These are phyloP conservation scores for Ephemerocybe angulata DNA, from an alignment of 768 basidiomycete genomes.

Conservation along the genomic window DNA sequence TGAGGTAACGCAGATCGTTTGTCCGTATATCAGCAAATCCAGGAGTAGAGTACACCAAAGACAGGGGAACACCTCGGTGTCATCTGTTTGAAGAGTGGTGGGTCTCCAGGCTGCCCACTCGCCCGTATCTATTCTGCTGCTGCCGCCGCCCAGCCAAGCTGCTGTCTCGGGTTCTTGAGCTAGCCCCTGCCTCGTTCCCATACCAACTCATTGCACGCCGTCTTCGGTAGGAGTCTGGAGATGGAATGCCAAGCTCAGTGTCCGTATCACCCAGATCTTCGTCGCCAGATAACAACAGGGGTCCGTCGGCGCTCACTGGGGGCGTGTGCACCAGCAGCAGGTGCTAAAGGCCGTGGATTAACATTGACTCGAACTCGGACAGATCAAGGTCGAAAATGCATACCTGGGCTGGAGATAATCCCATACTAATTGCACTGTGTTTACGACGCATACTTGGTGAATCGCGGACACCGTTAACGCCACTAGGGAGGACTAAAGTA, in stretches of 20 bases:
- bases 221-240: constrained; percentile 29
- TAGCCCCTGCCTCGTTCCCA: constrained; percentile 29
- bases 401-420: constrained; percentile 74
- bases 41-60: background rate
- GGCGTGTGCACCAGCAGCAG: constrained; percentile 66
- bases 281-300: constrained; percentile 19
- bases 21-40: constrained; percentile 2
- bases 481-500: constrained; percentile 48
- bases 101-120: constrained; percentile 23
- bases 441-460: constrained; percentile 47
- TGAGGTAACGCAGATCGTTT: background rate
- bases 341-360: constrained; percentile 36
- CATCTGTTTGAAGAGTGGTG: constrained; percentile 7
- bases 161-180: constrained; percentile 21
- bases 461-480: constrained; percentile 30
- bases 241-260: constrained; percentile 32
- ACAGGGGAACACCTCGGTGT: background rate
- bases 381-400: constrained; percentile 6
- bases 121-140: constrained; percentile 15
- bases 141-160: constrained; percentile 20
- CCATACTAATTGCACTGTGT: constrained; percentile 57
- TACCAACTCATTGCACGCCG: constrained; percentile 41
- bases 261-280: constrained; percentile 20
- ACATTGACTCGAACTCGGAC: constrained; percentile 5
- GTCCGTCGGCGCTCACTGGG: constrained; percentile 40